These are phyloP conservation scores for Talinum fruticosum DNA, from an alignment of 148 eudicot species.

Conservation along the genomic window DNA sequence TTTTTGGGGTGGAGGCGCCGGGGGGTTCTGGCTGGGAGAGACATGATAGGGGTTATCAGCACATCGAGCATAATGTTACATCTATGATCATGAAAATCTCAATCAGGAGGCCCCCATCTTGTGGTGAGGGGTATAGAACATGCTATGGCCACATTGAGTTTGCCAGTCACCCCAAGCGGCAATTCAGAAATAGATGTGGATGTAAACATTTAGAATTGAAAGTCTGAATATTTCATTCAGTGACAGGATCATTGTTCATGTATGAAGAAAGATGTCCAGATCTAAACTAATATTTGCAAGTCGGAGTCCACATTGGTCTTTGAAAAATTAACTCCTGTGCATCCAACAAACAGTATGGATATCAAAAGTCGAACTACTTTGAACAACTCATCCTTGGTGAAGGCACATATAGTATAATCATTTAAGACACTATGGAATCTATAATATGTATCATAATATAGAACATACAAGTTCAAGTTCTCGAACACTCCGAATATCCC, in stretches of 20 bases:
- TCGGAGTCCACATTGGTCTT: not conserved
- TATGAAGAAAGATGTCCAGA: not conserved
- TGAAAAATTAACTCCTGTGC: not conserved
- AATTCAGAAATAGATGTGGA: not conserved
- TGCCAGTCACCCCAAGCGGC: not conserved
- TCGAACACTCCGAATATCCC: slow-evolving; percentile 84
- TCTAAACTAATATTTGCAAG: not conserved
- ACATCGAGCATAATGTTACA: too few relatives aligned
- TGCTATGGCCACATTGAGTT: not conserved
- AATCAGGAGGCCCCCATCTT: too few relatives aligned
- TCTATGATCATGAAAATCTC: too few relatives aligned
- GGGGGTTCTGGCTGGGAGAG: not conserved
- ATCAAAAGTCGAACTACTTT: not conserved
- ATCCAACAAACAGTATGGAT: not conserved
- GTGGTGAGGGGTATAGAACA: too few relatives aligned
- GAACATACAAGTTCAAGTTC: slow-evolving; percentile 90
- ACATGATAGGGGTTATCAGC: too few relatives aligned
- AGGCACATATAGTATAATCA: not conserved
- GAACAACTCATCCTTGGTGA: not conserved
- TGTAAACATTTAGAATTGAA: not conserved
- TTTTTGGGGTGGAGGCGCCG: not conserved
- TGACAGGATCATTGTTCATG: not conserved
- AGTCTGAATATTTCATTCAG: not conserved
- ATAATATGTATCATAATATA: slow-evolving; percentile 2
- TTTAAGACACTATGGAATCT: not conserved